Percentiles rank a stretch among this genome's conserved stretches.
phyloP scores from a whole-genome alignment of 768 basidiomycete species.

The Pluteus cervinus region DNA sequence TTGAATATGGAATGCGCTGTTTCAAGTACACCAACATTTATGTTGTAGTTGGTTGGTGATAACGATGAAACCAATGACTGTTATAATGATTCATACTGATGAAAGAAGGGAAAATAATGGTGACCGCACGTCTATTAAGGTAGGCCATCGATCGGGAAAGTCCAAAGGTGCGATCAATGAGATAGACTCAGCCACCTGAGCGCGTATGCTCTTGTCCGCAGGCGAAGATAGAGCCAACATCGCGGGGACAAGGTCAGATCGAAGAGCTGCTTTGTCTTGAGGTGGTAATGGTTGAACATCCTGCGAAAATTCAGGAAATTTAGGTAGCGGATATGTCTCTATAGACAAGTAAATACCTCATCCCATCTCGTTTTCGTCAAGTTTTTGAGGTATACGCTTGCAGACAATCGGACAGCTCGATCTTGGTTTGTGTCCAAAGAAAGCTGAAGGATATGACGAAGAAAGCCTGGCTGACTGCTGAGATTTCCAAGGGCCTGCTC shows the following conservation, averaged over 20 bases:
- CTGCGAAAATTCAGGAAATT: slow-evolving; percentile 26
- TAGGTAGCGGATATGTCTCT: slow-evolving; percentile 3
- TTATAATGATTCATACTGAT: not conserved
- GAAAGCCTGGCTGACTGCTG: slow-evolving; percentile 73
- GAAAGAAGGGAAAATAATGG: slow-evolving; percentile 1
- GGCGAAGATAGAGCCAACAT: slow-evolving; percentile 84
- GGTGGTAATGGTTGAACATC: slow-evolving; percentile 68
- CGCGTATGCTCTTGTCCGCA: slow-evolving; percentile 64
- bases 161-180: slow-evolving; percentile 88
- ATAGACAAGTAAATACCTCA: slow-evolving; percentile 47
- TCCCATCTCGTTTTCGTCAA: slow-evolving; percentile 83
- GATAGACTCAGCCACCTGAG: slow-evolving; percentile 90
- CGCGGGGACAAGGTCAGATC: slow-evolving; percentile 76
- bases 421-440: slow-evolving; percentile 65
- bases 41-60: slow-evolving; percentile 71
- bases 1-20: slow-evolving; percentile 95
- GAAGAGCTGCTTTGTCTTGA: slow-evolving; percentile 67
- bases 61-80: slow-evolving; percentile 89
- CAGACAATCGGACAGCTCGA: slow-evolving; percentile 73
- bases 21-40: slow-evolving; percentile 87
- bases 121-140: slow-evolving; percentile 87
- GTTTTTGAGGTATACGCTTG: slow-evolving; percentile 91
- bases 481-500: slow-evolving; percentile 68
- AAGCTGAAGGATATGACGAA: slow-evolving; percentile 70
- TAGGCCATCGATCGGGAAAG: slow-evolving; percentile 85